Base-by-base conservation (phyloP, 73 alveolate genomes). In the Strombidium stylifer region DNA sequence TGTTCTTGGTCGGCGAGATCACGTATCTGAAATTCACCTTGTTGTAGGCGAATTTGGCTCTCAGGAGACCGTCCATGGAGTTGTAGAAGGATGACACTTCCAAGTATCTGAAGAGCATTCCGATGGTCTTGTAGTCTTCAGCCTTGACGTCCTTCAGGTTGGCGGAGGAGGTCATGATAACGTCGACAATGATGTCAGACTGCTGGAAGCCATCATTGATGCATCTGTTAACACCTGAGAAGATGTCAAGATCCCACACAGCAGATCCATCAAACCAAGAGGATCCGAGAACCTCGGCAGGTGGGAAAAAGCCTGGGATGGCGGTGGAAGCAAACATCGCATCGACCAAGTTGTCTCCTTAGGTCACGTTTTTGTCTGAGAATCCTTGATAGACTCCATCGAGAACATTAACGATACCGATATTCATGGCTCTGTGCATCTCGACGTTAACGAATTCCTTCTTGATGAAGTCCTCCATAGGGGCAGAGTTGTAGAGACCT, bases 251-350 rank as follows among this genome's bases (percentile, higher is more conserved):
- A 53, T 75, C 73, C 78, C 45, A 42, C 19, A 84, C 54, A 18
- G 82, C 15, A 2, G 73, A 77, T 3, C 94, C 94, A 69, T 70
- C 89, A 21, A 75, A 55, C 58, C 57, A 51, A 3, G 81, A 26
- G 12, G 53, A 53, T 1, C 57, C 76, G 30, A 15, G 16, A 1
- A 18, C 52, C 28, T 40, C 56, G 49, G 46, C 73, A 14, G 57
- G 67, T 2, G 75, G 62, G 45, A 42, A 46, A 34, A 44, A 7
- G 15, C 61, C 82, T 11, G 84, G 85, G 28, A 20, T 21, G 45
- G 78, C 60, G 8, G 57, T 20, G 24, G 86, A 58, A 1, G 74
- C 86, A n/a, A 25, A 39, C 10, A 70, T 3, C 1, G 51, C 54
- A 12, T 57, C 52, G 35, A 56, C 6, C 21, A 30, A 21, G 42